Base-by-base conservation (phyloP, 768 basidiomycete genomes). In the Mycena capillaripes region DNA sequence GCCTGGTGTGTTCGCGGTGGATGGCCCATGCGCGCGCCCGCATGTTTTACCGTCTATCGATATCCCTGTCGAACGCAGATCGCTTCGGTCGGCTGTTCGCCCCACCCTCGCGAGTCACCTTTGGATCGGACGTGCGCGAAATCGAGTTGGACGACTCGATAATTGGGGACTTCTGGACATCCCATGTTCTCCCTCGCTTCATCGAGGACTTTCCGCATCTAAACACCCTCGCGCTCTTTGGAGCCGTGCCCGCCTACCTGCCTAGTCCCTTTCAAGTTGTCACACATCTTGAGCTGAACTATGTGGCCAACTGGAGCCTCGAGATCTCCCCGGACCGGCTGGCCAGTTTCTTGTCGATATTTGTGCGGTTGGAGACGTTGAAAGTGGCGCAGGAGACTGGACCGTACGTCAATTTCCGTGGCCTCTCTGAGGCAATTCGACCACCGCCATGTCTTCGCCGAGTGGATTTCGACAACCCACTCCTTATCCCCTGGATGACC, bases 341-440 rank as follows among this genome's bases (percentile, higher is more conserved):
- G 3, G 40, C 64, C 9, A 14, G 17, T 7, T 61, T 66, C 42
- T 62, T 72, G 21, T 42, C 65, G 21, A 12, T 23, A 10, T 67
- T 72, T 40, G 42, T 65, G 6, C 65, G 58, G 25, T n/a, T 72
- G 34, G 65, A 72, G 7, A 38, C 50, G n/a, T n/a, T 72, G 65
- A 72, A 72, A n/a, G 8, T 66, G 65, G 42, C 57, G 25, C 65
- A 72, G 58, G 70, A 72, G 58, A 55, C 56, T 9, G 65, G 58
- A 5, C 19, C 60, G n/a, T 67, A 34, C 58, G n/a, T 67, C 14
- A 48, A 62, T 29, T 67, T 62, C 21, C 40, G 46, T 19, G 11
- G 9, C 11, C 14, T 64, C 4, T 57, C 69, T 42, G 61, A 8
- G 2, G 12, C 25, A 8, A 14, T 9, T 32, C 36, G 25, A 11